These are phyloP conservation scores for Populus nigra DNA, from an alignment of 345 rosid genomes.

Conservation along the genomic window DNA sequence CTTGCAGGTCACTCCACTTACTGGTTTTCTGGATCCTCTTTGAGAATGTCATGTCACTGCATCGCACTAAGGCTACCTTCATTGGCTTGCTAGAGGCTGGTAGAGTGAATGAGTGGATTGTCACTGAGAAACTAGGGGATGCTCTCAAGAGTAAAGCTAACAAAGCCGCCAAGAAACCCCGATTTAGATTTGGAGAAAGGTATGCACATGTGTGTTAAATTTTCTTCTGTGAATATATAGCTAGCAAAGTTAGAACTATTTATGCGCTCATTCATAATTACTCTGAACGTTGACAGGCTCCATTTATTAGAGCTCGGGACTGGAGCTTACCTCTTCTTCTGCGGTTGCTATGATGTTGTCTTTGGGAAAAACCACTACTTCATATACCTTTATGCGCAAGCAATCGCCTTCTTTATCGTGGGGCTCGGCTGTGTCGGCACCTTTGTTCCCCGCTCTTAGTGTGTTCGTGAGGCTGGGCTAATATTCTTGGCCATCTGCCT, in stretches of 20 bases:
- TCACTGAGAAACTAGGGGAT: constrained; percentile 91
- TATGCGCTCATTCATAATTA: neutral
- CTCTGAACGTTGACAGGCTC: constrained; percentile 38
- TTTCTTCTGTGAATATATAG: no score
- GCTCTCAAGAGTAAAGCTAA: constrained; percentile 54
- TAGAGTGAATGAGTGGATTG: constrained; percentile 95
- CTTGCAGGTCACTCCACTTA: constrained; percentile 71
- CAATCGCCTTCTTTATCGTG: constrained; percentile 72
- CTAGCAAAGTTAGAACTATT: neutral
- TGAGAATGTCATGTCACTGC: constrained; percentile 95
- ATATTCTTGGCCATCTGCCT: neutral
- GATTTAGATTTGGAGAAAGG: constrained; percentile 74
- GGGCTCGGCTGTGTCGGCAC: constrained; percentile 82
- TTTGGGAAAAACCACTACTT: constrained; percentile 64
- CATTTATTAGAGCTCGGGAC: constrained; percentile 67
- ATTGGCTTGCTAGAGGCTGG: constrained; percentile 82
- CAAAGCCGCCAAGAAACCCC: constrained; percentile 55
- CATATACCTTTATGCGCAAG: constrained; percentile 68
- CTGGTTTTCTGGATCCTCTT: constrained; percentile 91
- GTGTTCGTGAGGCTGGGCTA: neutral
- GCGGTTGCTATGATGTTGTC: constrained; percentile 63
- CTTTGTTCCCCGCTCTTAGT: constrained; percentile 44
- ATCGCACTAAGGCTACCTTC: constrained; percentile 85
- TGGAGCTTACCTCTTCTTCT: constrained; percentile 69
- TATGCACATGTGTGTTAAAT: constrained; percentile 1